A percentile compares a stretch with the other conserved stretches of the same genome.
These are phyloP conservation scores for Xylaria sp. DNA, from an alignment of 2,329 filamentous ascomycete species.

Conservation along the genomic window DNA sequence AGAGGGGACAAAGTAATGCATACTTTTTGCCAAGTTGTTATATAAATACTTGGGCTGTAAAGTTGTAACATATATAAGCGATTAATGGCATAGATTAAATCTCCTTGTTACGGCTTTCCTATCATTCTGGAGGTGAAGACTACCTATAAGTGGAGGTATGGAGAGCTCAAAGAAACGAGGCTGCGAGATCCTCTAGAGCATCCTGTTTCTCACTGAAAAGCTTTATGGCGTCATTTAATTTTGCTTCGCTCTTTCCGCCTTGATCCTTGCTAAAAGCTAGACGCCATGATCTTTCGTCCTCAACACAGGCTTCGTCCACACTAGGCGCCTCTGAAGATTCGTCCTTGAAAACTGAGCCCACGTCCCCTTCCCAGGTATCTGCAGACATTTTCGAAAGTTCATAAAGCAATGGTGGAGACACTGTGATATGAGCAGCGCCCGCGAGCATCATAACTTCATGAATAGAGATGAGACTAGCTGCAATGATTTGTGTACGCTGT, in stretches of 20 bases:
- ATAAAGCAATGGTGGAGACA: slow-evolving; percentile 7
- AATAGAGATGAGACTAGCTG: slow-evolving; percentile 20
- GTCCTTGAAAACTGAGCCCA: slow-evolving; percentile 14
- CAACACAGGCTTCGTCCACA: neutral
- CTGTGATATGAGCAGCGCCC: slow-evolving; percentile 20
- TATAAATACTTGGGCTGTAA: no score
- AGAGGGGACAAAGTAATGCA: no score
- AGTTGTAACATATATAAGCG: no score
- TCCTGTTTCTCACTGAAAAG: slow-evolving; percentile 20
- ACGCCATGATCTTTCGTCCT: slow-evolving; percentile 3
- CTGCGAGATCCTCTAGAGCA: slow-evolving; percentile 9
- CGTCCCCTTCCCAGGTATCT: slow-evolving; percentile 10
- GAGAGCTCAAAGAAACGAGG: neutral
- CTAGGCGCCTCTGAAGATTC: neutral
- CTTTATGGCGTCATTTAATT: slow-evolving; percentile 15
- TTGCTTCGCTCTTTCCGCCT: slow-evolving; percentile 15
- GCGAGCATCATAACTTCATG: slow-evolving; percentile 26
- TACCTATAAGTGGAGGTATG: neutral
- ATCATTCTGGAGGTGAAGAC: neutral
- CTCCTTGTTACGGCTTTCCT: neutral
- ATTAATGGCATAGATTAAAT: neutral
- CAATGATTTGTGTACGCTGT: slow-evolving; percentile 15
- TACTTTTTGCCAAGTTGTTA: no score
- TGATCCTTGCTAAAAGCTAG: slow-evolving; percentile 19
- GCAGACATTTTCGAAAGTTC: slow-evolving; percentile 15